phyloP scores from a whole-genome alignment of 495 filamentous ascomycete genomes.

The Baudoinia panamericana region DNA sequence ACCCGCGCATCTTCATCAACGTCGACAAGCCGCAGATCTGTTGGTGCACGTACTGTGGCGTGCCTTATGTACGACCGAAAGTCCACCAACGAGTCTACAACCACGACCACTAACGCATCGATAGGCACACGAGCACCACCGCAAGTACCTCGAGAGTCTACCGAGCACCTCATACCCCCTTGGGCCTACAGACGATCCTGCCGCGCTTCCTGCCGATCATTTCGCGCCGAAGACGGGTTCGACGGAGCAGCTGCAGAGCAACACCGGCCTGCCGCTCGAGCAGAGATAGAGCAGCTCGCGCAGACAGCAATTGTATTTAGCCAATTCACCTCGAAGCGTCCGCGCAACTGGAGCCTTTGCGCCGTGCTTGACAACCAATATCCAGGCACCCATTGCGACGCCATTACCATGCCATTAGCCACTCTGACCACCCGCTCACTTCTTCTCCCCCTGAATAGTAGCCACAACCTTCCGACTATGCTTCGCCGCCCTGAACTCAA shows the following conservation, averaged over 20 bases:
- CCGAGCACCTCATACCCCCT: conserved; percentile 70
- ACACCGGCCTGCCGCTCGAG: conserved; percentile 31
- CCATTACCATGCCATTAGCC: too few species aligned
- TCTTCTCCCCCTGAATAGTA: conserved; percentile 88
- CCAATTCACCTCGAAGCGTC: too few species aligned
- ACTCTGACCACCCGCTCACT: conserved; percentile 32
- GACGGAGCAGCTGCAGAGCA: conserved; percentile 18
- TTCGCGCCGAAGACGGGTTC: conserved; percentile 14
- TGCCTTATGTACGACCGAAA: conserved; percentile 75
- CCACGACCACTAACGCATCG: not conserved
- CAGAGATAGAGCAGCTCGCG: conserved; percentile 33
- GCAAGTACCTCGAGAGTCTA: conserved; percentile 64
- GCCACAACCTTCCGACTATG: conserved; percentile 75
- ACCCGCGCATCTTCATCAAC: conserved; percentile 93
- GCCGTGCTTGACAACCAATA: too few species aligned
- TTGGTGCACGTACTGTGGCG: conserved; percentile 83
- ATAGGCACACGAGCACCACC: conserved; percentile 78
- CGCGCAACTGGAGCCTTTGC: too few species aligned
- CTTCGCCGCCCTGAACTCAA: conserved; percentile 70
- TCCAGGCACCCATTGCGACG: too few species aligned
- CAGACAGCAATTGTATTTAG: too few species aligned
- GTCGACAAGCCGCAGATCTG: conserved; percentile 90
- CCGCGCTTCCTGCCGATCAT: conserved; percentile 26
- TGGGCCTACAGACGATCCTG: conserved; percentile 27
- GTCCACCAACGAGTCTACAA: not conserved